Base-by-base conservation (phyloP, 768 basidiomycete species). In the Termitomyces sp. region DNA sequence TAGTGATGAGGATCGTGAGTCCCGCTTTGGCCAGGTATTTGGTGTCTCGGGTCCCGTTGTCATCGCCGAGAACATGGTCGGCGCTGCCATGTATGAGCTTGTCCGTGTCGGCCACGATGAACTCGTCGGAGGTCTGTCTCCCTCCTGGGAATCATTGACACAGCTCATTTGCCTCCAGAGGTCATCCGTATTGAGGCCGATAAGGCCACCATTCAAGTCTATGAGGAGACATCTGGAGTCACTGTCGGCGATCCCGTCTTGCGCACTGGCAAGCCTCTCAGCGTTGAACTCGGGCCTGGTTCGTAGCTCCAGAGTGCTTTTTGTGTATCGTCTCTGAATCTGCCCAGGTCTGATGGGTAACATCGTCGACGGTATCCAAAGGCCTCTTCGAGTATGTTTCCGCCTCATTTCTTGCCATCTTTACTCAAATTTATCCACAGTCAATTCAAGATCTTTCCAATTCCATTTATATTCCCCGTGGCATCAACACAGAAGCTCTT, bases 41-140 rank as follows among this genome's bases (percentile, higher is more conserved):
- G 95, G 95, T 60, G 97, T 99, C 40, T 99, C 97, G 38, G 97
- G 97, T 42, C 97, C 97, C 50, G 96, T 98, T 77, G 96, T 99
- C 67, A 87, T 98, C 69, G 95, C 95, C 60, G 91, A 82, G 80
- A 95, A 95, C 76, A 98, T 96, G 95, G 81, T 81, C 56, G 95
- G 94, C 41, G 90, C 89, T 57, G 96, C 95, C 63, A 94, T 98
- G 97, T 92, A 96, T 74, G 93, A 98, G 73, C 86, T 98, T 62
- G 97, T 96, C 56, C 90, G 97, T 64, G 97, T 98, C 51, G 97
- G 97, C 4, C 97, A 99, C 69, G 92, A 98, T 73, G 96, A 98
- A 73, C 85, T 98, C 16, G 96, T 98, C 27, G 96, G 96, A 76
- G 95, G 95, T 95, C 66, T 27, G 61, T 53, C 59, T 78, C 71